Percentiles rank a stretch among this genome's conserved stretches.
Evolutionary conservation across 75 land plant species (phyloP).

Genomic region (Ceratopteris richardii): DNA sequence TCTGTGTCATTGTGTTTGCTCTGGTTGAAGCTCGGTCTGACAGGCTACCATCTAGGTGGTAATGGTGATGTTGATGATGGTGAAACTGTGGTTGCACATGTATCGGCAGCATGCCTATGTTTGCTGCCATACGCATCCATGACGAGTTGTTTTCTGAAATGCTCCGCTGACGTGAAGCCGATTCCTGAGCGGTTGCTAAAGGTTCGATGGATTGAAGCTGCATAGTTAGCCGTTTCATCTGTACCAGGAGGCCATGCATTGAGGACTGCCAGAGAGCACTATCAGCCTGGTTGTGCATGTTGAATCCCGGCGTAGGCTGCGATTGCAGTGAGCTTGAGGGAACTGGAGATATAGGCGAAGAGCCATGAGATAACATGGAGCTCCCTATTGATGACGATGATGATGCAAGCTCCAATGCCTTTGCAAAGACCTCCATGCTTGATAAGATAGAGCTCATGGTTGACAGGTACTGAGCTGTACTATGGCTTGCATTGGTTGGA

Average conservation of each 20-base stretch:
- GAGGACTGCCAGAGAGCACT: not conserved
- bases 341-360: not conserved
- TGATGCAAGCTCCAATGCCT: conserved; percentile 2
- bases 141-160: not conserved
- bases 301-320: not conserved
- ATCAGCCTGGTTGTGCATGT: not conserved
- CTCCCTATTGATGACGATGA: not conserved
- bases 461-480: conserved; percentile 4
- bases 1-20: no score
- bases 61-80: conserved; percentile 1
- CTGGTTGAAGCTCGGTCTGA: not conserved
- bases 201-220: conserved; percentile 5
- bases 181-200: not conserved
- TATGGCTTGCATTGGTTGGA: not conserved
- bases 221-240: not conserved
- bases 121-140: no score
- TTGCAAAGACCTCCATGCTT: conserved; percentile 8
- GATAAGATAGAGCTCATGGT: conserved; percentile 4
- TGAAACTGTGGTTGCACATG: not conserved
- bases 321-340: not conserved
- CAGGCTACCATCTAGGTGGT: not conserved
- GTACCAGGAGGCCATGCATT: not conserved
- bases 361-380: not conserved
- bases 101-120: no score
- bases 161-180: not conserved